Conservation (phyloP, 495 filamentous ascomycete genomes). For the Tetracladium setigerum region DNA sequence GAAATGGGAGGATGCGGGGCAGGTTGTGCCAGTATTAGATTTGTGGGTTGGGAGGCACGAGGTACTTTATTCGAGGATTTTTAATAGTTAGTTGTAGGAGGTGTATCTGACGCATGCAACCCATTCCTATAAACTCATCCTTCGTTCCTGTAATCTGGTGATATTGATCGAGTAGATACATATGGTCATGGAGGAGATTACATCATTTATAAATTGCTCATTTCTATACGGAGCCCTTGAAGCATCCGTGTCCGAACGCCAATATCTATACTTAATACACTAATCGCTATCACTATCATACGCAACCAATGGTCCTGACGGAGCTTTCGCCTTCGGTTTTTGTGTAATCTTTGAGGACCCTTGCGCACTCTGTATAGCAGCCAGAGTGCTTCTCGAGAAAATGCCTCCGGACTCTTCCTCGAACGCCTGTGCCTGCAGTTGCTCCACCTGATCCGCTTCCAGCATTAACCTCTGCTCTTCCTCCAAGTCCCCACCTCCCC, state of each 20-base stretch:
- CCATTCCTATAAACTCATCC: too few relatives aligned
- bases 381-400: conserved; percentile 71
- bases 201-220: too few relatives aligned
- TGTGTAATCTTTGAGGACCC: conserved; percentile 35
- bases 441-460: conserved; percentile 40
- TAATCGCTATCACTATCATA: conserved; percentile 89
- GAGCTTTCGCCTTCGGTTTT: conserved; percentile 34
- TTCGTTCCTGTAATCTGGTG: too few relatives aligned
- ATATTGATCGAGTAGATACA: too few relatives aligned
- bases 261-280: conserved; percentile 16
- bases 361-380: conserved; percentile 53
- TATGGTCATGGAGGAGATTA: too few relatives aligned
- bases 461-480: conserved; percentile 43
- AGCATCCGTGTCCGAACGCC: conserved; percentile 1
- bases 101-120: too few relatives aligned
- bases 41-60: conserved; percentile 94
- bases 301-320: conserved; percentile 67
- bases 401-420: conserved; percentile 55
- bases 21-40: conserved; percentile 81
- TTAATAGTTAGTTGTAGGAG: conserved; percentile 51
- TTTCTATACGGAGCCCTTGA: too few relatives aligned
- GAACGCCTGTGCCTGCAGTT: conserved; percentile 25
- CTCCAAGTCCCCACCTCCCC: conserved; percentile 37
- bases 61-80: conserved; percentile 90
- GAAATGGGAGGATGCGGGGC: conserved; percentile 69